Percentiles rank a stretch among this genome's conserved stretches.
Evolutionary conservation across 2,329 filamentous ascomycete species (phyloP).

Genomic region (Trichoderma cornu-damae): DNA sequence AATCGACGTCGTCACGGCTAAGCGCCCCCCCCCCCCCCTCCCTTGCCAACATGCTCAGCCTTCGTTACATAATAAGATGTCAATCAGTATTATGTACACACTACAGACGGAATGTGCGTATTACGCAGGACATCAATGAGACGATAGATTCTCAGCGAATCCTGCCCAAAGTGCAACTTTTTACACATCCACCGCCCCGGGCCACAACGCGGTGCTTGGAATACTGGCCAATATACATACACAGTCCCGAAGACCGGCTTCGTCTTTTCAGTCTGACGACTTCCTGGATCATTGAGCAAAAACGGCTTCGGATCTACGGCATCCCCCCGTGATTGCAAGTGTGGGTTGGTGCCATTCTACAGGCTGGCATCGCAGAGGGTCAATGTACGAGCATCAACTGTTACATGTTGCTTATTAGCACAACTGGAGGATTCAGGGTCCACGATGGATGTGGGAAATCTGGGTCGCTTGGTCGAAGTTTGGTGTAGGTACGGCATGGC

Average conservation of each 20-base stretch:
- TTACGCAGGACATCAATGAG: too few species aligned
- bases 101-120: too few species aligned
- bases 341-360: not conserved
- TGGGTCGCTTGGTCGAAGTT: not conserved
- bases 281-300: too few species aligned
- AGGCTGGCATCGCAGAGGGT: not conserved
- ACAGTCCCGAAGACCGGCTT: too few species aligned
- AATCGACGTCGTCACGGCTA: conserved; percentile 8
- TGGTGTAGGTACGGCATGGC: not conserved
- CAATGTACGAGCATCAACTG: not conserved
- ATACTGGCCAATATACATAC: too few species aligned
- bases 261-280: too few species aligned
- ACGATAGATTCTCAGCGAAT: too few species aligned
- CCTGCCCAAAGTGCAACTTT: too few species aligned
- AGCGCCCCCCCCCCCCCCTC: not conserved
- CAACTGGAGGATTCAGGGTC: not conserved
- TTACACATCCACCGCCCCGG: too few species aligned
- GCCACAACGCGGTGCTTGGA: too few species aligned
- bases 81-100: too few species aligned
- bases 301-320: not conserved
- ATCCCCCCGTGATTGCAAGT: not conserved
- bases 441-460: not conserved
- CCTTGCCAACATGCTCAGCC: not conserved
- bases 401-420: too few species aligned
- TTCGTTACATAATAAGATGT: not conserved